Conservation (phyloP, 1,284 basidiomycete genomes). For the Tilletia setariae region DNA sequence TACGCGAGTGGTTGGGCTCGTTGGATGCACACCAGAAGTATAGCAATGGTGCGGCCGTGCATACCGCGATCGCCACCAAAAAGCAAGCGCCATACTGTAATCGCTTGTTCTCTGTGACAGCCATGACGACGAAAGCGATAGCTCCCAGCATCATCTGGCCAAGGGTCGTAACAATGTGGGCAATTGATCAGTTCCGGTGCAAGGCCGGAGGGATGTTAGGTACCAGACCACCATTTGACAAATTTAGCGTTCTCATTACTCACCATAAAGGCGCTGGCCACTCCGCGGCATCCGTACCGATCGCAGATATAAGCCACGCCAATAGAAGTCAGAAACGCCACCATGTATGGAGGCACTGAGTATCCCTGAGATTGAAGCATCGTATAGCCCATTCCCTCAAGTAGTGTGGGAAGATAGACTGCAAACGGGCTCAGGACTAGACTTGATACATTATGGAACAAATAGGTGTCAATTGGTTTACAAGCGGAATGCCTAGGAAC, state of each 20-base stretch:
- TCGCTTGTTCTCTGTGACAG: constrained; percentile 25
- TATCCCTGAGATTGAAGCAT: constrained; percentile 37
- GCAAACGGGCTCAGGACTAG: constrained; percentile 44
- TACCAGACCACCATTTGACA: background rate
- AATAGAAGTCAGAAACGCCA: constrained; percentile 41
- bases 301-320: constrained; percentile 27
- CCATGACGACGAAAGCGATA: constrained; percentile 46
- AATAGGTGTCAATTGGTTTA: too few species aligned
- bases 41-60: constrained; percentile 42
- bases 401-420: constrained; percentile 48
- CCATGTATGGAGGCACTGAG: constrained; percentile 41
- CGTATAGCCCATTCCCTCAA: constrained; percentile 44
- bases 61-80: constrained; percentile 41
- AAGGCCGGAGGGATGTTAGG: too few species aligned
- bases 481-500: too few species aligned
- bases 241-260: too few species aligned
- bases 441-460: too few species aligned
- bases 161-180: background rate
- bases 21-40: constrained; percentile 44
- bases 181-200: background rate
- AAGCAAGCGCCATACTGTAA: constrained; percentile 34
- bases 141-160: constrained; percentile 28
- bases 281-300: constrained; percentile 31
- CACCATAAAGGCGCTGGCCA: constrained; percentile 29
- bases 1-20: constrained; percentile 36